Evolutionary conservation across 2,329 filamentous ascomycete genomes (phyloP), one percentile per base, ranked within the genome.

Genomic region (Ascochyta fabae): DNA sequence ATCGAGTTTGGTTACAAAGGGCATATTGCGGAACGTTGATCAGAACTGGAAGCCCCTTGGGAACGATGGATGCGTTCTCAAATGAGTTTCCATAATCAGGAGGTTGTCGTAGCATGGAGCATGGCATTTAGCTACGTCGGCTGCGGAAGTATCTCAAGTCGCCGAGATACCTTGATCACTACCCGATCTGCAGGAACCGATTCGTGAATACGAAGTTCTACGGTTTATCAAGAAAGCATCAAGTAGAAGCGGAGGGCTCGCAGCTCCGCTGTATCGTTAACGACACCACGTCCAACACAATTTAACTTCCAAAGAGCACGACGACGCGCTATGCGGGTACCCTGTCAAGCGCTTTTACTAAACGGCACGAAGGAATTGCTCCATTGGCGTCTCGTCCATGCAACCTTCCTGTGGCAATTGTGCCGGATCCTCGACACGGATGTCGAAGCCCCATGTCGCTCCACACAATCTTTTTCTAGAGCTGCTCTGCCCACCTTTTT

Each of bases 11-110:
- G 6, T 23, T 10, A 2, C 16, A 16, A 19, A 33, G n/a, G 16
- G 33, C 19, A 4, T 31, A 33, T 13, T 44, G 10, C 26, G 15
- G 26, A 29, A 6, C 16, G 19, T 26, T 44, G 16, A n/a, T 33
- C 24, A 31, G n/a, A 38, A 44, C 13, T 23, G 48, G 38, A 12
- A 5, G 15, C 15, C 7, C 5, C 26, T 39, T 45, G 16, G 6
- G 33, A 10, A 29, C 40, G 40, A 51, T 39, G 48, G 48, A 51
- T 51, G 48, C 40, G 34, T 40, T 39, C 39, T 27, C 26, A 44
- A 39, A 51, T 51, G 24, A 39, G 34, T 44, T 40, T 51, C 48
- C 41, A 39, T 39, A 42, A 39, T 33, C 19, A 19, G 16, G 33
- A 31, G 12, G 33, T 4, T 38, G 24, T 34, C 24, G 26, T 19